phyloP scores from a whole-genome alignment of 129 eudicot genomes.

The Helianthus tuberosus region DNA sequence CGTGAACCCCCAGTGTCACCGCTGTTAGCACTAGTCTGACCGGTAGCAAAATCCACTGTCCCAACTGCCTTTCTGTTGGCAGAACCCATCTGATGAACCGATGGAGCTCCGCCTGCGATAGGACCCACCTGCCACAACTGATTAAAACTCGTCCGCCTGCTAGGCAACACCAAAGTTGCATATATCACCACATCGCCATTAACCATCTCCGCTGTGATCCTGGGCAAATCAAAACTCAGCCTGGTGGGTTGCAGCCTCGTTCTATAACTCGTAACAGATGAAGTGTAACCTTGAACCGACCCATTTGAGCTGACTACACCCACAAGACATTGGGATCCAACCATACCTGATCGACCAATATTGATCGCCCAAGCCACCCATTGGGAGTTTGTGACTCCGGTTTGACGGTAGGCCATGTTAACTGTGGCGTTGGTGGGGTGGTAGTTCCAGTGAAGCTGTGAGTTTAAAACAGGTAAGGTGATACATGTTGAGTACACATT shows the following conservation, averaged over 20 bases:
- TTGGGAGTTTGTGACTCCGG: conserved; percentile 43
- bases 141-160: conserved; percentile 49
- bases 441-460: conserved; percentile 73
- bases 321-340: conserved; percentile 62
- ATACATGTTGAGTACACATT: conserved; percentile 42
- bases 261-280: conserved; percentile 33
- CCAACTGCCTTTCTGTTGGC: conserved; percentile 47
- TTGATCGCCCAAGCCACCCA: conserved; percentile 92
- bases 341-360: conserved; percentile 45
- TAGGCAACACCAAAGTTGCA: conserved; percentile 63
- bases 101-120: conserved; percentile 38
- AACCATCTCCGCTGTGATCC: conserved; percentile 36
- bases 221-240: conserved; percentile 61
- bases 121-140: conserved; percentile 89
- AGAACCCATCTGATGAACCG: conserved; percentile 35
- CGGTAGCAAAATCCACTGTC: conserved; percentile 60
- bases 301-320: conserved; percentile 56
- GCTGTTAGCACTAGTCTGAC: conserved; percentile 24
- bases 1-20: conserved; percentile 47
- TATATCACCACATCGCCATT: conserved; percentile 51
- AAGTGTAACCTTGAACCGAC: conserved; percentile 43
- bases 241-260: conserved; percentile 32
- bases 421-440: conserved; percentile 51
- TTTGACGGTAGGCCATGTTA: conserved; percentile 66
- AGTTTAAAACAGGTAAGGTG: conserved; percentile 50